Evolutionary conservation across 2,329 filamentous ascomycete species (phyloP), one percentile per base, ranked within the genome.

Genomic region (Phaeosphaeria sp.): DNA sequence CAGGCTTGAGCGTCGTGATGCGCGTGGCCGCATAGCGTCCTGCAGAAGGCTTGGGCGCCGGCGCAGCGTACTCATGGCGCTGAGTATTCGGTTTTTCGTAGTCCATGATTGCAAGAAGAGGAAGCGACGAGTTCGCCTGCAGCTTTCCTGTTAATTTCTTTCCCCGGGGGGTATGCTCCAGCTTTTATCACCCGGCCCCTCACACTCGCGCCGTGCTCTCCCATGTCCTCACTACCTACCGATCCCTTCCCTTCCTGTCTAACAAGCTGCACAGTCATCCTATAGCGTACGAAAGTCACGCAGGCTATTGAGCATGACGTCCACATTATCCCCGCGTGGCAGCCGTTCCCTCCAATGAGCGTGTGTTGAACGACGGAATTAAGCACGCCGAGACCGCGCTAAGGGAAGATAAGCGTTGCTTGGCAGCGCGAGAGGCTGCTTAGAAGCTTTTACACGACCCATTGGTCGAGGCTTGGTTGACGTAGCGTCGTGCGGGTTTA

Each of bases 1-100:
- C 82, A n/a, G 85, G 85, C 63, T 82, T 82, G 48, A 87, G 76
- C 0, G 84, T 82, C 0, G 82, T 76, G 18, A 87, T 54, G 18
- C 85, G 81, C 6, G 85, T 87, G 0, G 78, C 77, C 15, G 85
- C 67, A 67, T 88, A 87, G 56, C 76, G 78, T 17, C 78, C 77
- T 1, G 75, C 67, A 27, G 69, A 68, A 63, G 67, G 70, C 15
- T 66, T 58, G 1, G 57, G 44, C 1, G 23, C 41, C 0, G 62
- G 55, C 2, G 52, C 47, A n/a, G 22, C 54, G 21, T 65, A 63
- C 36, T 69, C 66, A 50, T 54, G 62, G 46, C 65, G 66, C 46
- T 64, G 54, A 4, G 52, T 30, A 30, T 54, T 5, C 6, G 59
- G 41, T 50, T 72, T 71, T 39, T 69, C 63, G 48, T 64, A 48